Evolutionary conservation across 1,139 yeast species (phyloP).

Genomic region (Petasospora fabianii): DNA sequence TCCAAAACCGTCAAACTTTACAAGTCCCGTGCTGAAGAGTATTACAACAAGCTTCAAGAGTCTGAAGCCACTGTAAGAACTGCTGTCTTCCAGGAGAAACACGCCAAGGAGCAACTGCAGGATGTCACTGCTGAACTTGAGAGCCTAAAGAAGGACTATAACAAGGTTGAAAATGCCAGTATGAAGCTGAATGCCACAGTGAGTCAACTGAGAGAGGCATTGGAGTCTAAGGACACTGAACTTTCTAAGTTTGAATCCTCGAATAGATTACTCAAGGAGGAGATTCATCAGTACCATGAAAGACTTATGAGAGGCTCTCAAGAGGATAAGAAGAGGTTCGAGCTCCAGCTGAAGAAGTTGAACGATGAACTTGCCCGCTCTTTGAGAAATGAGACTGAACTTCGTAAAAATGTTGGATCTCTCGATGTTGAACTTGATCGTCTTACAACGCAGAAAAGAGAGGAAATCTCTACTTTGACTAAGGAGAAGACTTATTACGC

Average conservation of each 20-base stretch:
- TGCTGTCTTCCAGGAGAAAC: constrained; percentile 58
- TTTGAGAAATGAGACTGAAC: constrained; percentile 59
- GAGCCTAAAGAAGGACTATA: constrained; percentile 55
- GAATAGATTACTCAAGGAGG: constrained; percentile 43
- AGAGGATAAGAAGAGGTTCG: constrained; percentile 38
- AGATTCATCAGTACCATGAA: constrained; percentile 49
- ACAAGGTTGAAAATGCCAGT: constrained; percentile 53
- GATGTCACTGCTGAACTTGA: constrained; percentile 53
- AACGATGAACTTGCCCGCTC: constrained; percentile 55
- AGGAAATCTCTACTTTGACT: constrained; percentile 47
- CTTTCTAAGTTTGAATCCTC: constrained; percentile 49
- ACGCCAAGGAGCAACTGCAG: constrained; percentile 50
- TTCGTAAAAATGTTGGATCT: constrained; percentile 62
- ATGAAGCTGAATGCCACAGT: constrained; percentile 54
- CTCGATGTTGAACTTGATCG: constrained; percentile 61
- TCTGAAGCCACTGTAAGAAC: constrained; percentile 73
- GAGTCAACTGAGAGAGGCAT: constrained; percentile 51
- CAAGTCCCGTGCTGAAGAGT: constrained; percentile 71
- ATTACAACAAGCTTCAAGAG: constrained; percentile 66
- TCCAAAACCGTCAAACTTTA: constrained; percentile 55
- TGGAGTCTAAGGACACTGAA: constrained; percentile 58
- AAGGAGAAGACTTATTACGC: constrained; percentile 51
- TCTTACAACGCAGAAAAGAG: constrained; percentile 47
- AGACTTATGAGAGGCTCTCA: constrained; percentile 40
- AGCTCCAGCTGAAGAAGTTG: constrained; percentile 55